These are phyloP conservation scores for Flaveria floridana DNA, from an alignment of 140 eudicot species.

Conservation along the genomic window DNA sequence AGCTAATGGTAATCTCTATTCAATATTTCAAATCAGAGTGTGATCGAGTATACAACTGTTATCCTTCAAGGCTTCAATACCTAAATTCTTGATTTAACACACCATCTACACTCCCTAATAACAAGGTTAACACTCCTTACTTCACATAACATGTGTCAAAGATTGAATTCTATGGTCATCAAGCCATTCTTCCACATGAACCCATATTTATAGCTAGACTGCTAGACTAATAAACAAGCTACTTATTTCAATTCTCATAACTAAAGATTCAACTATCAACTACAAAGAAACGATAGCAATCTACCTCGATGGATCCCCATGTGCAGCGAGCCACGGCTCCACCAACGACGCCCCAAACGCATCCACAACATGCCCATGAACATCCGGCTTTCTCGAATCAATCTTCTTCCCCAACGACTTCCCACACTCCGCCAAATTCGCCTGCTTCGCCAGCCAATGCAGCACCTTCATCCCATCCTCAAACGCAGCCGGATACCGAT, in stretches of 20 bases:
- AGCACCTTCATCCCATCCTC: slow-evolving; percentile 93
- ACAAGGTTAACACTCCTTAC: background rate
- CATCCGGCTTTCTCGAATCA: slow-evolving; percentile 62
- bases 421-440: slow-evolving; percentile 88
- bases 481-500: slow-evolving; percentile 80
- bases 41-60: background rate
- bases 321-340: slow-evolving; percentile 99
- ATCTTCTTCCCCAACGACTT: slow-evolving; percentile 54
- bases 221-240: background rate
- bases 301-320: slow-evolving; percentile 96
- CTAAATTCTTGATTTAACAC: background rate
- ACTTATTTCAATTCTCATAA: background rate
- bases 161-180: slow-evolving; percentile 1
- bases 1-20: background rate
- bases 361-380: slow-evolving; percentile 65
- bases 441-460: slow-evolving; percentile 97
- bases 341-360: slow-evolving; percentile 98
- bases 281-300: slow-evolving; percentile 34
- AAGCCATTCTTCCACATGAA: slow-evolving; percentile 1
- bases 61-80: background rate
- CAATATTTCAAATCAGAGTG: background rate
- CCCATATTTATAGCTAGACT: background rate
- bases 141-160: background rate
- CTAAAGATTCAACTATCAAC: slow-evolving; percentile 22
- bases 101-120: slow-evolving; percentile 7